Base-by-base conservation (phyloP, 225 moss, liverwort and hornwort genomes). In the Polytrichum formosum region DNA sequence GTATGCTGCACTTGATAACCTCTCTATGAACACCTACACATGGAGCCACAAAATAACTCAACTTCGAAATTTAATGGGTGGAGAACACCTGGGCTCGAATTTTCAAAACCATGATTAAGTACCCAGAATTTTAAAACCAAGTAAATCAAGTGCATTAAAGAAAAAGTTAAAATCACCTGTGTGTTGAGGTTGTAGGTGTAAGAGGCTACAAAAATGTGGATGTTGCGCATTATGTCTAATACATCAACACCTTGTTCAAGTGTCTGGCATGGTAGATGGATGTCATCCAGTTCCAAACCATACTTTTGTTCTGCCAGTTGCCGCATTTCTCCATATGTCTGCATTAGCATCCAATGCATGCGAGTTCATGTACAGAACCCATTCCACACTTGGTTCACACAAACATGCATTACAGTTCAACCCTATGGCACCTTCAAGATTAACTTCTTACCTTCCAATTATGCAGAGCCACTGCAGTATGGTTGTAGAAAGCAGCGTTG, bases 321-420 rank as follows among this genome's bases (percentile, higher is more conserved):
- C 65, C 94, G 85, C 98, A 98, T 98, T 70, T 94, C 92, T 73
- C 87, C 92, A 67, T 94, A 98, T 19, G 94, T 98, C 98, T 95
- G 83, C 55, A 74, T 64, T 22, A 23, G 9, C 58, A n/a, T 58
- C 6, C 58, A 58, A 23, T 58, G 23, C 58, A 58, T 58, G 1
- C 2, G 4, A 58, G 20, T 58, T 58, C 9, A 20, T 58, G 5
- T 58, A 20, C 19, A 58, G n/a, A 58, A 58, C 6, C 21, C 20
- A 20, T 58, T 22, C 58, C 23, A 58, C n/a, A 21, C 58, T 21
- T 58, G 9, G 23, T 13, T 46, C 46, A 46, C 46, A 46, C 2
- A 16, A 46, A 46, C 46, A 46, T 46, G 46, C 46, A 46, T 46
- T 3, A 46, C 46, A 46, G 46, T 69, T 73, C 27, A 31, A 54